phyloP scores from a whole-genome alignment of 1,284 basidiomycete species.

The Phlebopus sp. region DNA sequence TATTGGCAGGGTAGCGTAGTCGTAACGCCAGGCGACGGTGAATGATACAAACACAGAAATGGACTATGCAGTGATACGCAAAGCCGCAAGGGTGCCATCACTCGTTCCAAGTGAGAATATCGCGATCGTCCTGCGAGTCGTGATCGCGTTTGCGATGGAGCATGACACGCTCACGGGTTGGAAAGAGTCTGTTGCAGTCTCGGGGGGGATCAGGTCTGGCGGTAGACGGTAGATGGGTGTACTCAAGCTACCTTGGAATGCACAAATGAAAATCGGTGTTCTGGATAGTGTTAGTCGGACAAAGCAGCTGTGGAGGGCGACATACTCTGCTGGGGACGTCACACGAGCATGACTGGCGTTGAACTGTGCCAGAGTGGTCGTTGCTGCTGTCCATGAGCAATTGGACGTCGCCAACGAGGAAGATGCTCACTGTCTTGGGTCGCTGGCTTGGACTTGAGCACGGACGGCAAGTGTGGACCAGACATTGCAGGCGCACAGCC shows the following conservation, averaged over 20 bases:
- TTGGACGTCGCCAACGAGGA: neutral
- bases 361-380: constrained; percentile 22
- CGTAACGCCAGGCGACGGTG: neutral
- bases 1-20: no score
- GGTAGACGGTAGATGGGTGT: neutral
- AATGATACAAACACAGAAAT: neutral
- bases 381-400: constrained; percentile 11
- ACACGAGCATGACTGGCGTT: constrained; percentile 25
- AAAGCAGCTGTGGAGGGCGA: neutral
- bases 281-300: constrained; percentile 15
- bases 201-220: neutral
- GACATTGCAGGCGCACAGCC: constrained; percentile 58
- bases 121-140: constrained; percentile 49
- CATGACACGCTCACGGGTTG: constrained; percentile 65
- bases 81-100: constrained; percentile 13
- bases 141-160: constrained; percentile 73
- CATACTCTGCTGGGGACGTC: constrained; percentile 30
- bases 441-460: constrained; percentile 51
- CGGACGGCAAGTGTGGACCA: constrained; percentile 46
- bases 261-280: constrained; percentile 48
- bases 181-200: constrained; percentile 74
- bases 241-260: constrained; percentile 39
- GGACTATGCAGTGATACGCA: neutral
- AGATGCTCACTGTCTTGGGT: constrained; percentile 47
- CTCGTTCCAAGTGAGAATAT: constrained; percentile 77